Conservation (phyloP, 352 stramenopile genomes). For the Detonula confervacea region DNA sequence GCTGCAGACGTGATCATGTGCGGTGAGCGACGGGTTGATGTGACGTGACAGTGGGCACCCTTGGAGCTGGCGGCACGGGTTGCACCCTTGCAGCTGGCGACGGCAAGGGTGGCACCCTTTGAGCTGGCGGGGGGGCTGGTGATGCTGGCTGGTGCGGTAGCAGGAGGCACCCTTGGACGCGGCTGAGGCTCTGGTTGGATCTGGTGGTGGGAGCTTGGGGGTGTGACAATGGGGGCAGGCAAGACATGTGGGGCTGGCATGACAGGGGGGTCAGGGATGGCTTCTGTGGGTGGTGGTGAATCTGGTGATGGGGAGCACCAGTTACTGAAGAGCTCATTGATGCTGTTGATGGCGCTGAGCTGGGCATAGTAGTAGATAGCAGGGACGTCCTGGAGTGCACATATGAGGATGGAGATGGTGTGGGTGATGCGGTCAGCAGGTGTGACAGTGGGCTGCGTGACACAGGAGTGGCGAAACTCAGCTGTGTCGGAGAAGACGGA, state of each 20-base stretch:
- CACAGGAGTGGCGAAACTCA: conserved; percentile 13
- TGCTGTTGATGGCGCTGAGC: neutral
- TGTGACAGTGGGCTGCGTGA: conserved; percentile 9
- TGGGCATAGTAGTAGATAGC: neutral
- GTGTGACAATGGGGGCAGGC: neutral
- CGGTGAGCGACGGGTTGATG: neutral
- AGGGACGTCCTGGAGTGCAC: neutral
- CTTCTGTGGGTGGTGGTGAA: neutral
- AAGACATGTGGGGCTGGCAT: neutral
- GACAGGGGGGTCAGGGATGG: neutral
- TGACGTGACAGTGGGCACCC: neutral
- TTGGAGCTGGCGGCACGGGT: neutral
- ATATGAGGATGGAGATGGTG: neutral
- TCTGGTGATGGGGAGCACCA: neutral
- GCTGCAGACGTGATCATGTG: neutral
- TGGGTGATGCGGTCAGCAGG: neutral
- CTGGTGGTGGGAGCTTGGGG: neutral
- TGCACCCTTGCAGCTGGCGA: conserved; percentile 11
- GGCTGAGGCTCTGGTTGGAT: neutral
- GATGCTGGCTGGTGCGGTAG: neutral
- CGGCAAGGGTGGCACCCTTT: too few relatives aligned
- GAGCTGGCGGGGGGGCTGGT: neutral
- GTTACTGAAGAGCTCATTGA: neutral
- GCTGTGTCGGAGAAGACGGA: conserved; percentile 30
- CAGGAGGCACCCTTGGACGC: neutral